These are phyloP conservation scores for Mucor circinelloides DNA, from an alignment of 371 early-diverging fungal genomes.

Conservation along the genomic window DNA sequence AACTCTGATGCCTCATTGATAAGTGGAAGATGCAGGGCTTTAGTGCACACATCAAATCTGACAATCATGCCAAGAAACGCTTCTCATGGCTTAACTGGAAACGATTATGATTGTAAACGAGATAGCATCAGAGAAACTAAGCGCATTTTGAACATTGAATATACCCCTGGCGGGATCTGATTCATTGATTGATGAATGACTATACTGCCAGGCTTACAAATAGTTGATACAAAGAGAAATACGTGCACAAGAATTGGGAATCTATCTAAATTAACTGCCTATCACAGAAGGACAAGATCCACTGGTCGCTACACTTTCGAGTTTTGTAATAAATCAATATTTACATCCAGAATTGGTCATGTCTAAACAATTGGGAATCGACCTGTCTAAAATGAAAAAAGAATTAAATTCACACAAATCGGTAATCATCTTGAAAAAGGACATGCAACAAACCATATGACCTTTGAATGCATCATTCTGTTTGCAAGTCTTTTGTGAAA, in stretches of 20 bases:
- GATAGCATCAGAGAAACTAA: neutral
- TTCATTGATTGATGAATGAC: no score
- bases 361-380: neutral
- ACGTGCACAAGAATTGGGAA: no score
- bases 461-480: neutral
- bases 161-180: neutral
- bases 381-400: neutral
- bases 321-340: neutral
- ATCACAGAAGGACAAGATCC: neutral
- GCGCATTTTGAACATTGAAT: neutral
- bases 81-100: no score
- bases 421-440: neutral
- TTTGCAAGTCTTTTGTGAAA: neutral
- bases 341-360: neutral
- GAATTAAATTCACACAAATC: neutral
- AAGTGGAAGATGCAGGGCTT: no score
- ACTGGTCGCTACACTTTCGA: neutral
- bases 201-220: no score
- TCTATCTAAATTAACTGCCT: no score
- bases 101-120: no score
- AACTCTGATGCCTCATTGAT: no score
- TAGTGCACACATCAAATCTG: neutral
- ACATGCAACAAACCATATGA: conserved; percentile 1
- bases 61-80: neutral
- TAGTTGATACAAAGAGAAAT: no score